Evolutionary conservation across 768 basidiomycete genomes (phyloP).

Genomic region (Obba rivulosa): DNA sequence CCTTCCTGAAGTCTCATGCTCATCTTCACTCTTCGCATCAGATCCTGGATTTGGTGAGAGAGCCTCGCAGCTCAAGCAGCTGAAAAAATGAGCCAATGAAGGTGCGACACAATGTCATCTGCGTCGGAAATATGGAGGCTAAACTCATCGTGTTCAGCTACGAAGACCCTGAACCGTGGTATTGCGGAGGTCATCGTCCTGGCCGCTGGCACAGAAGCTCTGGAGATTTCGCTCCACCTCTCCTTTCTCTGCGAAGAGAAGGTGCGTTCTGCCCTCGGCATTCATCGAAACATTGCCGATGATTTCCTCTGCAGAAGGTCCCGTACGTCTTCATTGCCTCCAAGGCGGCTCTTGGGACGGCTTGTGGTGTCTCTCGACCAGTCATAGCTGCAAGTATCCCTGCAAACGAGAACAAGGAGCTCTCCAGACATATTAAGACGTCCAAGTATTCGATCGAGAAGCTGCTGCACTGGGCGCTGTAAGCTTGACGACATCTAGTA

Average conservation of each 20-base stretch:
- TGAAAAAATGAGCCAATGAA: conserved; percentile 99
- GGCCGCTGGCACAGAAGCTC: conserved; percentile 93
- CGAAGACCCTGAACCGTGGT: conserved; percentile 97
- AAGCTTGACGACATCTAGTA: not conserved
- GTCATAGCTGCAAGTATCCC: conserved; percentile 96
- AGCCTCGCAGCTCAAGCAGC: conserved; percentile 94
- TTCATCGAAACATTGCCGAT: not conserved
- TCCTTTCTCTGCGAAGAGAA: conserved; percentile 98
- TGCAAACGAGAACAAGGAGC: conserved; percentile 89
- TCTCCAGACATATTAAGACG: conserved; percentile 81
- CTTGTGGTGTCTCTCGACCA: conserved; percentile 91
- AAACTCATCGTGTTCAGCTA: conserved; percentile 46
- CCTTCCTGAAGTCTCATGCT: not conserved
- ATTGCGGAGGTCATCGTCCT: conserved; percentile 97
- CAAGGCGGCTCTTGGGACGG: conserved; percentile 93
- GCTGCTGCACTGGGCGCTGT: conserved; percentile 37
- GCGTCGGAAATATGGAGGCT: not conserved
- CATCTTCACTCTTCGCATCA: conserved; percentile 27
- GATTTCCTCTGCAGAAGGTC: conserved; percentile 69
- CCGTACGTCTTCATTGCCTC: conserved; percentile 93
- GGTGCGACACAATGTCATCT: conserved; percentile 38
- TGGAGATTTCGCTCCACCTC: conserved; percentile 96
- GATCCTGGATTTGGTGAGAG: conserved; percentile 98
- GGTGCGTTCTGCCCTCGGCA: conserved; percentile 37
- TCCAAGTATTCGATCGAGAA: conserved; percentile 83